Evolutionary conservation across 1,284 basidiomycete genomes (phyloP).

Genomic region (Malassezia arunalokei): DNA sequence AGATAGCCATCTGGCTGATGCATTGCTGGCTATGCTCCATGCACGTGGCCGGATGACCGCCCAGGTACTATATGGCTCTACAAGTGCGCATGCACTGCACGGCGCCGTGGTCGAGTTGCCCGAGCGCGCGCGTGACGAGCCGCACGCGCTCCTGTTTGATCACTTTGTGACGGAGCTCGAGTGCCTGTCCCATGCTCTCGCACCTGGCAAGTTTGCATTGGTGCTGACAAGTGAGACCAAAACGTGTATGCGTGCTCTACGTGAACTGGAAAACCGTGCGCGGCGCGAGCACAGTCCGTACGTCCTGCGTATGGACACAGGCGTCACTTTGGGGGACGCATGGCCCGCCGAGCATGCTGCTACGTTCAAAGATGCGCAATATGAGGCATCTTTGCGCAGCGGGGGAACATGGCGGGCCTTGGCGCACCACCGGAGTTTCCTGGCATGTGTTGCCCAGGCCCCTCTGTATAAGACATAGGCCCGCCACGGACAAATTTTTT

Average conservation of each 20-base stretch:
- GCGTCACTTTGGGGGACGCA: background rate
- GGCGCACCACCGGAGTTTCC: constrained; percentile 5
- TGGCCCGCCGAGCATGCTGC: background rate
- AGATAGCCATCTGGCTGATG: background rate
- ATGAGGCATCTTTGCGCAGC: background rate
- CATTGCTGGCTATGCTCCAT: background rate
- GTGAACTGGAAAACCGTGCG: constrained; percentile 10
- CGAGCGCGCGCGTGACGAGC: background rate
- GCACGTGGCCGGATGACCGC: background rate
- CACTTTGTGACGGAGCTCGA: background rate
- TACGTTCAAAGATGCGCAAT: background rate
- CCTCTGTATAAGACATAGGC: background rate
- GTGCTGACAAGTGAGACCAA: constrained; percentile 11
- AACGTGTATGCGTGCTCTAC: constrained; percentile 3
- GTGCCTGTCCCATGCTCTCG: background rate
- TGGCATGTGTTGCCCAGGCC: constrained; percentile 1
- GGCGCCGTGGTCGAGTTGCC: constrained; percentile 8
- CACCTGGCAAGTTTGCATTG: background rate
- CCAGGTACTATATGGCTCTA: background rate
- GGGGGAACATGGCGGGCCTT: constrained; percentile 3
- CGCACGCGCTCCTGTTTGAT: constrained; percentile 13
- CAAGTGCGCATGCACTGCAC: background rate
- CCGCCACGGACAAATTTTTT: background rate
- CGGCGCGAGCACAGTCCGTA: background rate
- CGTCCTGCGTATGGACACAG: background rate